Conservation (phyloP, 2,329 filamentous ascomycete genomes). For the Cordyceps javanica region DNA sequence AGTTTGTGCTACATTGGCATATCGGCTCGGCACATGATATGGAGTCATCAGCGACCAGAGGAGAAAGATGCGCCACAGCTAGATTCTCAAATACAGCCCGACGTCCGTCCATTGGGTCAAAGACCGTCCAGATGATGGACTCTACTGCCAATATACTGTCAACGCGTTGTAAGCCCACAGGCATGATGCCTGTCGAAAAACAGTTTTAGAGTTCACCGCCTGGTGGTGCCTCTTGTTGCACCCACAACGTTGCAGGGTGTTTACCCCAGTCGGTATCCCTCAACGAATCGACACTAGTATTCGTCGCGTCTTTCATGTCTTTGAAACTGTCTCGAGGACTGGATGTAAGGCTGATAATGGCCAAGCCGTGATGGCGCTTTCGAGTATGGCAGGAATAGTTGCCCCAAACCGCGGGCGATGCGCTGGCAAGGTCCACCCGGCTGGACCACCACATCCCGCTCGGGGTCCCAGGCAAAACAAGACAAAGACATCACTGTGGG, state of each 20-base stretch:
- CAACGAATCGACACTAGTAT: neutral
- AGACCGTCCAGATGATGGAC: neutral
- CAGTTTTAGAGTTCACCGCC: neutral
- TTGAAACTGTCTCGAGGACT: neutral
- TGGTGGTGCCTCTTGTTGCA: neutral
- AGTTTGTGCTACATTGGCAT: too few relatives aligned
- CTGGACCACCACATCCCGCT: neutral
- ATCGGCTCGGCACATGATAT: too few relatives aligned
- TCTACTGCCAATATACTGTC: neutral
- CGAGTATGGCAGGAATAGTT: neutral
- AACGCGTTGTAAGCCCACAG: neutral
- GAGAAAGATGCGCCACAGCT: neutral
- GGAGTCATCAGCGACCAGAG: neutral
- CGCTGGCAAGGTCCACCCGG: neutral
- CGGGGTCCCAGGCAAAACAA: neutral
- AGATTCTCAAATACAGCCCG: too few relatives aligned
- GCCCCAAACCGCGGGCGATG: neutral
- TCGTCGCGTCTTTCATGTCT: neutral
- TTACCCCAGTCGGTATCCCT: neutral
- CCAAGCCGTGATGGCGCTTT: neutral
- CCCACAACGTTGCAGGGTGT: neutral
- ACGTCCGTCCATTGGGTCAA: neutral
- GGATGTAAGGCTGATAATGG: neutral
- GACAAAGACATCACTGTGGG: neutral
- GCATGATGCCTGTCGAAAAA: neutral